Evolutionary conservation across 179 eudicot genomes (phyloP).

Genomic region (Camellia oleifera): DNA sequence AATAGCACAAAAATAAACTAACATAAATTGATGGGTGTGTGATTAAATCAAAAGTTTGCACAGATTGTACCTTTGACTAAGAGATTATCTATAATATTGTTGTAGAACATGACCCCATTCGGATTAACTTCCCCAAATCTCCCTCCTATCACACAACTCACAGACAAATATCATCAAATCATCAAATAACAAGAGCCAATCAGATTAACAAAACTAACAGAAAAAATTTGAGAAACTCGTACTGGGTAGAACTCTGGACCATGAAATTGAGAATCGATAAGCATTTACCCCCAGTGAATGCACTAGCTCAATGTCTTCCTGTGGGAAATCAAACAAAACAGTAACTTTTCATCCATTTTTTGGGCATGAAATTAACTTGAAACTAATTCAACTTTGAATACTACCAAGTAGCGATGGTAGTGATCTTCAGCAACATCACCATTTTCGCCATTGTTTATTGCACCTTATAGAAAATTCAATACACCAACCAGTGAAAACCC

Average conservation of each 20-base stretch:
- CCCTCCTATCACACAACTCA: no score
- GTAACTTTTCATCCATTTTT: neutral
- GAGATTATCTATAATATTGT: slow-evolving; percentile 15
- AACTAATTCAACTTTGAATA: neutral
- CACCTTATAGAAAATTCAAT: slow-evolving; percentile 32
- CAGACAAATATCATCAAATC: no score
- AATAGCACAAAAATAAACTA: no score
- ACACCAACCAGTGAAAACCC: neutral
- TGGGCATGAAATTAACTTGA: neutral
- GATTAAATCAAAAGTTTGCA: neutral
- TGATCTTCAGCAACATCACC: slow-evolving; percentile 79
- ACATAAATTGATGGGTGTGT: neutral
- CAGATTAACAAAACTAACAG: no score
- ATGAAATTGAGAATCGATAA: slow-evolving; percentile 77
- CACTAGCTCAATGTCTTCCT: slow-evolving; percentile 75
- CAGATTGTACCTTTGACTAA: slow-evolving; percentile 49
- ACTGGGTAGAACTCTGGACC: slow-evolving; percentile 68
- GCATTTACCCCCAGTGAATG: slow-evolving; percentile 65
- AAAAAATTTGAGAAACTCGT: no score
- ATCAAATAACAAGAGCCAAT: no score
- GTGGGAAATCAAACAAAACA: neutral
- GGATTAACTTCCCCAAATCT: no score
- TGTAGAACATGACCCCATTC: no score
- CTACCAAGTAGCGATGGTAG: slow-evolving; percentile 74
- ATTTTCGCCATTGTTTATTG: slow-evolving; percentile 34